Percentiles rank a stretch among this genome's conserved stretches.
These are phyloP conservation scores for Globisporangium alternatum DNA, from an alignment of 352 stramenopile species.

Conservation along the genomic window DNA sequence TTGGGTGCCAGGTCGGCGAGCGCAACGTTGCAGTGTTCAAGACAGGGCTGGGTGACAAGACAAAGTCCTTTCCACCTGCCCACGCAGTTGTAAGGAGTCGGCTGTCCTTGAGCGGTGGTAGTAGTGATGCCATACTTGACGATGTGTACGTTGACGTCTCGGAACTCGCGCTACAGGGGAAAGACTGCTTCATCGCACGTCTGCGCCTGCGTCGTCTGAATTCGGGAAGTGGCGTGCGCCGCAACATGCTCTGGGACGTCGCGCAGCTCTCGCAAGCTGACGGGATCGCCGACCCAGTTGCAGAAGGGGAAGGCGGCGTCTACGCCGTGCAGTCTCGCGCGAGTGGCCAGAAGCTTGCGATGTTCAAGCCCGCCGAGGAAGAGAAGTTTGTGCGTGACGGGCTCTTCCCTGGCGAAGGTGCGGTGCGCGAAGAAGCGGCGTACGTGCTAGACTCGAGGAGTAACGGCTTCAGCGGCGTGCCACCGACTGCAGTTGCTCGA, in stretches of 20 bases:
- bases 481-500: constrained; percentile 65
- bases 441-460: constrained; percentile 70
- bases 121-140: constrained; percentile 20
- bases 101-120: constrained; percentile 9
- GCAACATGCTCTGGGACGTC: constrained; percentile 81
- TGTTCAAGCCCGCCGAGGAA: constrained; percentile 82
- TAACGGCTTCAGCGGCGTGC: constrained; percentile 74
- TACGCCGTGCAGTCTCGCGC: constrained; percentile 68
- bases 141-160: constrained; percentile 74
- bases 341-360: constrained; percentile 69
- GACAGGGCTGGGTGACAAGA: constrained; percentile 27
- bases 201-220: constrained; percentile 56
- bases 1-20: constrained; percentile 65
- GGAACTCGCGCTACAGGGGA: constrained; percentile 63
- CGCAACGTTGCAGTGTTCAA: constrained; percentile 64
- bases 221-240: constrained; percentile 53
- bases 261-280: constrained; percentile 48
- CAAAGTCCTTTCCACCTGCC: constrained; percentile 2
- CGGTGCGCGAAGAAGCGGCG: constrained; percentile 69
- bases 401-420: constrained; percentile 61
- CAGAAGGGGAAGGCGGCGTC: constrained; percentile 65
- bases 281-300: constrained; percentile 49
- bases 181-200: constrained; percentile 68
- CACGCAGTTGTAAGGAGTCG: constrained; percentile 9
- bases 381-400: constrained; percentile 77